Base-by-base conservation (phyloP, 2,329 filamentous ascomycete species). In the Xylariaceae sp. region DNA sequence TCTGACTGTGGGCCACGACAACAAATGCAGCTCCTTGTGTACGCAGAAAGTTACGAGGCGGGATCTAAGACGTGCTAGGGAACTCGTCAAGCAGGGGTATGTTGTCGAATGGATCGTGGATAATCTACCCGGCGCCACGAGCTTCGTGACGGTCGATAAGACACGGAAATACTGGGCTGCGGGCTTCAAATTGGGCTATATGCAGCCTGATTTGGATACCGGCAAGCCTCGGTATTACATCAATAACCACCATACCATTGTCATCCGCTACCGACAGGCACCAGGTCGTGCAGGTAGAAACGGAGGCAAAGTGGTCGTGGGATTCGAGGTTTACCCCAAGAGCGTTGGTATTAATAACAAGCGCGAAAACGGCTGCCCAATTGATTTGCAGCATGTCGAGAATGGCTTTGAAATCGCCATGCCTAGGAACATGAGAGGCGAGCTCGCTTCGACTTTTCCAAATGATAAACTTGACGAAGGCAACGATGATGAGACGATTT, bases 101-200 rank as follows among this genome's bases (percentile, higher is more conserved):
- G 86, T 94, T n/a, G 87, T 87, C 1, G 91, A 96, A 74, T 96
- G 91, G 92, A 95, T 96, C 66, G 88, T 94, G 64, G 91, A 96
- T 73, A 96, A 96, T 68, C 80, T 96, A 8, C 91, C 92, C 1
- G 91, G 91, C 5, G 91, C 91, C 41, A 95, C 91, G 7, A 92
- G 88, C 72, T 95, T 95, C 70, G 88, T 94, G 34, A 93, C 89
- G 0, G 88, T 90, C 41, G 91, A 95, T 73, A 91, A 91, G 76
- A 86, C 83, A 51, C 82, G 85, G 68, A 95, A 92, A 73, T 95
- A 96, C 77, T 96, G 96, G 72, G 89, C 90, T 10, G 86, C 90
- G 1, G 92, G 92, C 1, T 96, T 96, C 80, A 95, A 94, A 75
- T 80, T 96, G 58, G 92, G 91, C 5, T 91, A 89, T 67, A 85